Evolutionary conservation across 768 basidiomycete species (phyloP), one percentile per base, ranked within the genome.

Genomic region (Russula dissimulans): DNA sequence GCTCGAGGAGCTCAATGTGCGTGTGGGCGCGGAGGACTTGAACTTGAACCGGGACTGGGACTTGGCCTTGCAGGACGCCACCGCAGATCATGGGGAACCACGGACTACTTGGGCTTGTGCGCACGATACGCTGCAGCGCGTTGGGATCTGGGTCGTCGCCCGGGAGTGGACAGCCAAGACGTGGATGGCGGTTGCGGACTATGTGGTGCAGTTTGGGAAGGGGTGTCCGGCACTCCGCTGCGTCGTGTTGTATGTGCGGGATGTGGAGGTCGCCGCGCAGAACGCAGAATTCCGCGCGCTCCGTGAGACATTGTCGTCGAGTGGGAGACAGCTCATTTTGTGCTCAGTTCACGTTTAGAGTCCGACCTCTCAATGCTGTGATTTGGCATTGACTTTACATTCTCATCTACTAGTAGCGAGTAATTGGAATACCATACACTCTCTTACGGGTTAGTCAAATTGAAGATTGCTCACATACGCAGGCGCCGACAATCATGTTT

Each of bases 1-100:
- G 36, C 54, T 65, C n/a, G 39, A 51, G 15, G 61, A 59, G 54
- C 43, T 62, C 32, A 56, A 65, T 43, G 45, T 63, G 49, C 45
- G 39, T 22, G 36, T 54, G 15, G 17, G 41, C 29, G 18, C 15
- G n/a, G 31, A 12, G 39, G n/a, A 12, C 11, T 32, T 54, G 17
- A n/a, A 42, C 17, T 3, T 8, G 29, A 2, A 9, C 47, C 9
- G 7, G 14, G 6, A 11, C n/a, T 2, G 15, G 22, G 22, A 26
- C 34, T 50, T 22, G 36, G 36, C 38, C 17, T 47, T 4, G 11
- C 39, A 11, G 39, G 39, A 41, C 39, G 4, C 36, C 36, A 12
- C 36, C 36, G 36, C 39, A 10, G 45, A 17, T 10, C 22, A 1
- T 3, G 22, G 11, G 6, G 6, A 11, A 22, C 14, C 41, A 36